Evolutionary conservation across 2,329 filamentous ascomycete genomes (phyloP), one percentile per base, ranked within the genome.

Genomic region (Cercospora sesami): DNA sequence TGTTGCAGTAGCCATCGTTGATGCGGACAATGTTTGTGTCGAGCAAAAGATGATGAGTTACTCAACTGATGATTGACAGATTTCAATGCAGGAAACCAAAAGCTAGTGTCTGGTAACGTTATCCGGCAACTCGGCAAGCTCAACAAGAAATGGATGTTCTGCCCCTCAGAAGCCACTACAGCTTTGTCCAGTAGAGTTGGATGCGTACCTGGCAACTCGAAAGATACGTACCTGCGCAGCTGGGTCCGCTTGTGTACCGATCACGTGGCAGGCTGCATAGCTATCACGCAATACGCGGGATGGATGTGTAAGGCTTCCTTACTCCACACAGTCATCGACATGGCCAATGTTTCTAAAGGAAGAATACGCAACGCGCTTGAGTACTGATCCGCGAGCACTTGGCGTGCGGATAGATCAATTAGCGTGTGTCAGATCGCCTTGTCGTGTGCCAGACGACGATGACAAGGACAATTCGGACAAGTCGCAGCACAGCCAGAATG

Each of bases 1-100:
- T 2, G 69, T 72, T 16, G 72, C 72, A 8, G 71, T 73, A 16
- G 72, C 64, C 72, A 73, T 73, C 5, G 4, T 45, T 21, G 12
- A 18, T 51, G 12, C 42, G 3, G 33, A 36, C 10, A 16, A 26
- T 14, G 48, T 57, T 26, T 39, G 30, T 12, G 28, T 30, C 8
- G 21, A 14, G 28, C 28, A 30, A 30, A 30, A 30, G 28, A 2
- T 30, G 28, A 7, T 30, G 28, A 8, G 28, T 12, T 26, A 1
- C 4, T 2, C 12, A 31, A 21, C 39, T 57, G 12, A 45, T 36
- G 28, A 5, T n/a, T 10, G 55, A 28, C 10, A 21, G n/a, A 21
- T 14, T 53, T 16, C 21, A 55, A 5, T 16, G 53, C 66, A 61
- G 26, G 21, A 42, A 3, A 1, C 31, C 10, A 33, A 33, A 4